These are phyloP conservation scores for Aureococcus anophagefferens DNA, from an alignment of 108 stramenopile species.

Conservation along the genomic window DNA sequence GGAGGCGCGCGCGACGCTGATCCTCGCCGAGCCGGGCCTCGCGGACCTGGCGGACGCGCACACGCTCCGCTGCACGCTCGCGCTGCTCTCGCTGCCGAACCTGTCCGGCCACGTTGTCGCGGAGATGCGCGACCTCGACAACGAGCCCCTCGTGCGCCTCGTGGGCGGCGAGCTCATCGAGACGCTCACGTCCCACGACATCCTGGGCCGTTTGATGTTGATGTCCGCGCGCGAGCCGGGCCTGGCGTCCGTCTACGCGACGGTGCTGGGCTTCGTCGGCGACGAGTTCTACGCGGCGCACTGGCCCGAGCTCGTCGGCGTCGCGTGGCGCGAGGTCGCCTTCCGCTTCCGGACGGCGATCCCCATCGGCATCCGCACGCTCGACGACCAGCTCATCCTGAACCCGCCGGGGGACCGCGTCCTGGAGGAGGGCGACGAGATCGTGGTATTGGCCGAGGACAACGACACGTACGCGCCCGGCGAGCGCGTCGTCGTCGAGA, in stretches of 20 bases:
- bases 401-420: slow-evolving; percentile 34
- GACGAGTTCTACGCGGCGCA: slow-evolving; percentile 37
- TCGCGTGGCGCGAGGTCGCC: slow-evolving; percentile 31
- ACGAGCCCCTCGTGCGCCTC: slow-evolving; percentile 26
- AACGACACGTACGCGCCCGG: slow-evolving; percentile 28
- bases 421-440: slow-evolving; percentile 31
- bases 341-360: slow-evolving; percentile 39
- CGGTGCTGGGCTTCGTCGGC: slow-evolving; percentile 43
- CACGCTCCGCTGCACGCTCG: slow-evolving; percentile 34
- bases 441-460: slow-evolving; percentile 42
- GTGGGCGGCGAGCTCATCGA: slow-evolving; percentile 38
- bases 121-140: slow-evolving; percentile 42
- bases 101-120: slow-evolving; percentile 32
- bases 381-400: slow-evolving; percentile 18
- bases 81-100: slow-evolving; percentile 18
- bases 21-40: slow-evolving; percentile 22
- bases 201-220: slow-evolving; percentile 45
- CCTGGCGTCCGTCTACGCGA: slow-evolving; percentile 30
- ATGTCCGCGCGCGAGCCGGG: slow-evolving; percentile 43
- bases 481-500: no score
- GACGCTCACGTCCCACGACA: slow-evolving; percentile 39
- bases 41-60: slow-evolving; percentile 40
- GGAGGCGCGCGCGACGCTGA: slow-evolving; percentile 30
- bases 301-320: slow-evolving; percentile 36
- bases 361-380: slow-evolving; percentile 31